phyloP scores from a whole-genome alignment of 2,329 filamentous ascomycete genomes.

The Penicillium sp. region DNA sequence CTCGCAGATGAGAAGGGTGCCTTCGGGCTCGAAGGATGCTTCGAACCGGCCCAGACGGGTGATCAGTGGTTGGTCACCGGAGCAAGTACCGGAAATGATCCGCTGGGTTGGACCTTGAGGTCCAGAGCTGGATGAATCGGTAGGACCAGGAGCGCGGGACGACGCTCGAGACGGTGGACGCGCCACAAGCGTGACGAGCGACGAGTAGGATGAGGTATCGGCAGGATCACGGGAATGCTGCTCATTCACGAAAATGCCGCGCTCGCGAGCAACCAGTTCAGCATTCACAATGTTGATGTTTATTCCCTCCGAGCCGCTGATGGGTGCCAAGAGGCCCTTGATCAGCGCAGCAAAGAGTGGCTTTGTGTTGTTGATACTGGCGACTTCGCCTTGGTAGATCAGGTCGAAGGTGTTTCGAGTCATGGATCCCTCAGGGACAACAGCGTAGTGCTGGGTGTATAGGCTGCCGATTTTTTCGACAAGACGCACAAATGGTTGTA shows the following conservation, averaged over 20 bases:
- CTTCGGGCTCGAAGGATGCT: slow-evolving; percentile 71
- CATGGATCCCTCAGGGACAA: slow-evolving; percentile 38
- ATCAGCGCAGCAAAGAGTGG: slow-evolving; percentile 77
- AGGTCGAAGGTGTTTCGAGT: slow-evolving; percentile 73
- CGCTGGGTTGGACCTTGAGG: slow-evolving; percentile 45
- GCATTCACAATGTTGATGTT: slow-evolving; percentile 86
- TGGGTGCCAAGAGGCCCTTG: slow-evolving; percentile 71
- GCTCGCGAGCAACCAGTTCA: slow-evolving; percentile 71
- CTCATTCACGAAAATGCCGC: slow-evolving; percentile 76
- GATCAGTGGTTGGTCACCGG: slow-evolving; percentile 57
- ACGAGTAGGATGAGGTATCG: slow-evolving; percentile 64
- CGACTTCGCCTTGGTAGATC: slow-evolving; percentile 74
- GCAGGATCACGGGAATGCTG: slow-evolving; percentile 63
- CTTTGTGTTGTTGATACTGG: slow-evolving; percentile 70
- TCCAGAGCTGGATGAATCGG: slow-evolving; percentile 7
- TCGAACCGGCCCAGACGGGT: slow-evolving; percentile 72
- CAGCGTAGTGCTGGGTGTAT: slow-evolving; percentile 73
- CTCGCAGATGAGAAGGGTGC: slow-evolving; percentile 73
- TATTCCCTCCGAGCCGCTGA: slow-evolving; percentile 65
- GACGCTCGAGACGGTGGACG: slow-evolving; percentile 37
- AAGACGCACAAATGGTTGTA: slow-evolving; percentile 74
- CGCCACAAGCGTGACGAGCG: slow-evolving; percentile 69
- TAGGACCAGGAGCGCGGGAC: slow-evolving; percentile 37
- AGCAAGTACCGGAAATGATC: slow-evolving; percentile 51
- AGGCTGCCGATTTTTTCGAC: slow-evolving; percentile 78